Evolutionary conservation across 768 basidiomycete genomes (phyloP).

Genomic region (Mycena latifolia): DNA sequence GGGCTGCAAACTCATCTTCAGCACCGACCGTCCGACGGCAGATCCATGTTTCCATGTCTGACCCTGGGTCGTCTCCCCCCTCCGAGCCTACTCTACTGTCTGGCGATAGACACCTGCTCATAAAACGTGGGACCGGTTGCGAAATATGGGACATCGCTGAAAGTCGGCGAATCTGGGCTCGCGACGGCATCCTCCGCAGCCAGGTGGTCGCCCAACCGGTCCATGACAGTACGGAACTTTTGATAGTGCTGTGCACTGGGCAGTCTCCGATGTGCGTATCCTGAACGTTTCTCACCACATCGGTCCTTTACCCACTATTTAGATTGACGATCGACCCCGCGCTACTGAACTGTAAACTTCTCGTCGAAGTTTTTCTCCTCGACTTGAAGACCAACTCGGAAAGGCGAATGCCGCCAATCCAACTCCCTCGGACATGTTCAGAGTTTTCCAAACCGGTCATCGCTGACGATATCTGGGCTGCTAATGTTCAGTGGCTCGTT

Average conservation of each 20-base stretch:
- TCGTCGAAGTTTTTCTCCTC: background rate
- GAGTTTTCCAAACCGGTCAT: conserved; percentile 5
- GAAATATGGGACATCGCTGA: conserved; percentile 24
- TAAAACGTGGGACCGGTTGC: conserved; percentile 1
- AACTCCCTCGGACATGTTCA: conserved; percentile 6
- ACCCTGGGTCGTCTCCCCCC: no score
- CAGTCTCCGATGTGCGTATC: conserved; percentile 6
- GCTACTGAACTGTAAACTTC: background rate
- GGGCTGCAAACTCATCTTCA: no score
- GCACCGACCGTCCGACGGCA: no score
- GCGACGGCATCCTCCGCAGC: background rate
- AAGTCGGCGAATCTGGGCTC: conserved; percentile 16
- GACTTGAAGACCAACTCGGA: conserved; percentile 18
- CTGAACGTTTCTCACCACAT: background rate
- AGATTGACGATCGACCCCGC: conserved; percentile 4
- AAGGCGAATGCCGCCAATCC: background rate
- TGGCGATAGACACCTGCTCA: no score
- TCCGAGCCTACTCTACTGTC: no score
- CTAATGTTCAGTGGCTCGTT: no score
- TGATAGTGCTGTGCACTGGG: conserved; percentile 3
- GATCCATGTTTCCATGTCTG: no score
- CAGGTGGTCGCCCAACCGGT: background rate
- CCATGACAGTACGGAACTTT: no score
- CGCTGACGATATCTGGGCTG: conserved; percentile 14
- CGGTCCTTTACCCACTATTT: conserved; percentile 5